Percentiles rank a stretch among this genome's conserved stretches.
Evolutionary conservation across 345 rosid genomes (phyloP).

Genomic region (Trapa incisa): DNA sequence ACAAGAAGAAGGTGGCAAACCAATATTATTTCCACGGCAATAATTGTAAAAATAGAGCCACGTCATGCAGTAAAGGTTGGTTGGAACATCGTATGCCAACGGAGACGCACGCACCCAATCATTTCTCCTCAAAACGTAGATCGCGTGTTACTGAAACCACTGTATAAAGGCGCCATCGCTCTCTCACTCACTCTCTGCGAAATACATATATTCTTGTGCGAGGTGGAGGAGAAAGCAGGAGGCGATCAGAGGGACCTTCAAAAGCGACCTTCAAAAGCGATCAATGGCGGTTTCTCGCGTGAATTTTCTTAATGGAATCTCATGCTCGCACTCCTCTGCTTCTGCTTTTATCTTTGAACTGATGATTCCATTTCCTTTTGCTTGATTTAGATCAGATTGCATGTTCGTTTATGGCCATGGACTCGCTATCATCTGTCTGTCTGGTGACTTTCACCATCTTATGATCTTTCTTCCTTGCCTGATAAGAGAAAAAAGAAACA

Average conservation of each 20-base stretch:
- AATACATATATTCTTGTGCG: background rate
- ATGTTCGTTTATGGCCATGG: background rate
- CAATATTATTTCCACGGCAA: too few species aligned
- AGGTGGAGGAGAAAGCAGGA: background rate
- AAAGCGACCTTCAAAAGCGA: slow-evolving; percentile 12
- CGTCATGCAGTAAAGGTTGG: too few species aligned
- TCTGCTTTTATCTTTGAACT: too few species aligned
- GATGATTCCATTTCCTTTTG: background rate
- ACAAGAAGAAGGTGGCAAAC: too few species aligned
- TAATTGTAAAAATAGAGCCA: too few species aligned
- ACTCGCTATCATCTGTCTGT: background rate
- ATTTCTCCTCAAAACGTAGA: slow-evolving; percentile 19
- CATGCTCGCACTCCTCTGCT: too few species aligned
- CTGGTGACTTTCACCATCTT: too few species aligned
- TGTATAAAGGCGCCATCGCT: slow-evolving; percentile 7
- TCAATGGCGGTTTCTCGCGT: slow-evolving; percentile 22
- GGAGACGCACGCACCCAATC: slow-evolving; percentile 13
- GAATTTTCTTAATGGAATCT: too few species aligned
- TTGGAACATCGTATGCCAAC: too few species aligned
- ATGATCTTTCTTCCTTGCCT: background rate
- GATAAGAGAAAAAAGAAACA: background rate
- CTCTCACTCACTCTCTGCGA: background rate
- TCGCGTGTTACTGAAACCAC: slow-evolving; percentile 34
- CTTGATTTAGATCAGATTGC: background rate
- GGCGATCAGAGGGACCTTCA: background rate